Evolutionary conservation across 1,284 basidiomycete genomes (phyloP), one percentile per base, ranked within the genome.

Genomic region (Vanrija humicola): DNA sequence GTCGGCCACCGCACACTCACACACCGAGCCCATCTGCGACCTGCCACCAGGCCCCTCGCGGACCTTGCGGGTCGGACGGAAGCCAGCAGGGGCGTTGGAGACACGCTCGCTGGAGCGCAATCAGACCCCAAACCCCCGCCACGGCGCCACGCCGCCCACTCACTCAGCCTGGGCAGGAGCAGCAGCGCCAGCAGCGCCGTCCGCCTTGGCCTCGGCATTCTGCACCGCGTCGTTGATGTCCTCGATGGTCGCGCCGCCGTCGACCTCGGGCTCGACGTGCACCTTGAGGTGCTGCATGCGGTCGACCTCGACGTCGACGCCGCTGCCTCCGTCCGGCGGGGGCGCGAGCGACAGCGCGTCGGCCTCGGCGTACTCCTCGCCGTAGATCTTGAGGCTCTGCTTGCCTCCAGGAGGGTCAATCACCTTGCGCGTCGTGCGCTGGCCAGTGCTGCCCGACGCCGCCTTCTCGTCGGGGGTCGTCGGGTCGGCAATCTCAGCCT

Each of bases 401-500:
- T 70, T 67, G 44, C 73, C 73, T 43, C 74, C 75, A 19, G 75
- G 74, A 6, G 73, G 68, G 52, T 75, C 73, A 45, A 65, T 55
- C 42, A 75, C 73, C 61, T 75, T 77, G 48, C 75, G 72, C 14
- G 21, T 40, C 43, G 21, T 72, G 28, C 68, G 68, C 18, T 66
- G 64, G 9, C 67, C 67, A 15, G 69, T 64, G 42, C 66, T 66
- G 12, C 64, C 64, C 18, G 65, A 65, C 19, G 67, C 56, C 52
- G 66, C 65, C 49, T 63, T 54, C 1, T 65, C 55, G 25, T 61
- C 61, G 43, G 67, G 62, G 40, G 53, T 56, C 10, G 71, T 66
- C 2, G 73, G 74, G 64, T 76, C 75, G 45, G 67, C 70, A 47
- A 77, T 74, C 63, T 77, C 75, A 39, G 75, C 75, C 74, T 70